Percentiles rank a stretch among this genome's conserved stretches.
These are phyloP conservation scores for Holtermanniella nyarrowii DNA, from an alignment of 768 basidiomycete genomes.

Conservation along the genomic window DNA sequence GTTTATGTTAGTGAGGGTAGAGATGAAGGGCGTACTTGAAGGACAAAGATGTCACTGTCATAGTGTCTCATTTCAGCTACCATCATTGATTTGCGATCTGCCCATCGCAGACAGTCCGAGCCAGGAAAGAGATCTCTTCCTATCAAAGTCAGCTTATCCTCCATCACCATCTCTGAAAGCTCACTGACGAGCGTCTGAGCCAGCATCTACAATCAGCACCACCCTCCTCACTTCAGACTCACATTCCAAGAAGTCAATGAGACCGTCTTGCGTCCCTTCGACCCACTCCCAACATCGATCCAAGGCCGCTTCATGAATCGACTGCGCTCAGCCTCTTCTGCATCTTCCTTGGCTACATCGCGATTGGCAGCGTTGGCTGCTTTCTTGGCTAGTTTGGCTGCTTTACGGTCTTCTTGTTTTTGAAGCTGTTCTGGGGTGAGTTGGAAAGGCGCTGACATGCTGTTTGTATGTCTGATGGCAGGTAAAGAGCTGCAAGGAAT, in stretches of 20 bases:
- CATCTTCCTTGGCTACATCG: constrained; percentile 2
- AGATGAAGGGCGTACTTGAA: constrained; percentile 54
- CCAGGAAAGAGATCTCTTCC: constrained; percentile 40
- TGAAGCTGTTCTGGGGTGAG: constrained; percentile 26
- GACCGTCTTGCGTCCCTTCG: constrained; percentile 6
- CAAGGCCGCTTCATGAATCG: constrained; percentile 28
- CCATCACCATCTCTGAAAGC: constrained; percentile 3
- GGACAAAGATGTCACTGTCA: constrained; percentile 69
- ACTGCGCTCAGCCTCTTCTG: constrained; percentile 11
- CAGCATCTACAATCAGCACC: constrained; percentile 19
- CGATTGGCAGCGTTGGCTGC: constrained; percentile 8
- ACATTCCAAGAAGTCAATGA: constrained; percentile 39
- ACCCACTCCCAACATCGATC: constrained; percentile 7
- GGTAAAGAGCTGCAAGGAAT: no score
- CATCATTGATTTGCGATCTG: constrained; percentile 64
- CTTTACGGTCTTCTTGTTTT: constrained; percentile 21
- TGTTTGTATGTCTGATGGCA: no score
- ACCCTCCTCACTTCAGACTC: constrained; percentile 1
- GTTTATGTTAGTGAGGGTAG: constrained; percentile 3
- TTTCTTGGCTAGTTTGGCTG: constrained; percentile 32
- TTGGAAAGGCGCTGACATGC: constrained; percentile 4
- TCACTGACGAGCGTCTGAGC: constrained; percentile 38
- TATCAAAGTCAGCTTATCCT: constrained; percentile 1
- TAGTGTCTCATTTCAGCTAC: constrained; percentile 62
- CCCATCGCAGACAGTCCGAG: constrained; percentile 62